Conservation (phyloP, 768 basidiomycete species). For the Lactarius vividus region DNA sequence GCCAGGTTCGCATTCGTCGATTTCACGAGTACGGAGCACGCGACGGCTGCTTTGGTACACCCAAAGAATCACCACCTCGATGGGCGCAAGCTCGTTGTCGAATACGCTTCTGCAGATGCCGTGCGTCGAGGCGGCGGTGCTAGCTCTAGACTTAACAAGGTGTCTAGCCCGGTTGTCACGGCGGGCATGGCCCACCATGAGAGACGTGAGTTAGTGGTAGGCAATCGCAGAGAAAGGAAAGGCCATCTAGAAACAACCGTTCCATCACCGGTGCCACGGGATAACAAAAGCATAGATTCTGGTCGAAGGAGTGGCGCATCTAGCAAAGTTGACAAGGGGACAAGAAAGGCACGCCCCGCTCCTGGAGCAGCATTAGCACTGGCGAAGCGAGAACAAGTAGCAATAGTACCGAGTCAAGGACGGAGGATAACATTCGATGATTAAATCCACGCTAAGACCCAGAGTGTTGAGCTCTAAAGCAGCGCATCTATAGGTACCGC, state of each 20-base stretch:
- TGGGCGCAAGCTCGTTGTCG: conserved; percentile 81
- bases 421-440: conserved; percentile 69
- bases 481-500: conserved; percentile 6
- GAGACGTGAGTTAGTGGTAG: neutral
- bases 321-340: neutral
- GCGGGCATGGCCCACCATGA: neutral
- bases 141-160: conserved; percentile 9
- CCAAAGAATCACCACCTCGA: conserved; percentile 80
- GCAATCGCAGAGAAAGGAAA: neutral
- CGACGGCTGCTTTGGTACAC: conserved; percentile 80
- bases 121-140: conserved; percentile 70
- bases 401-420: conserved; percentile 67
- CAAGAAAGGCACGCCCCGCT: conserved; percentile 44
- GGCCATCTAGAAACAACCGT: neutral
- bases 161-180: neutral
- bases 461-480: neutral
- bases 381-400: conserved; percentile 72
- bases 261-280: neutral
- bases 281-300: neutral
- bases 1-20: conserved; percentile 91
- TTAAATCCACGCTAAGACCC: conserved; percentile 21
- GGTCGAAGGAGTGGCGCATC: neutral
- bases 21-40: conserved; percentile 73
- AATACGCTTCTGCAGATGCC: conserved; percentile 87
- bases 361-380: conserved; percentile 80